Percentiles rank a stretch among this genome's conserved stretches.
phyloP scores from a whole-genome alignment of 371 early-diverging fungal genomes.

The Mortierella sp. region DNA sequence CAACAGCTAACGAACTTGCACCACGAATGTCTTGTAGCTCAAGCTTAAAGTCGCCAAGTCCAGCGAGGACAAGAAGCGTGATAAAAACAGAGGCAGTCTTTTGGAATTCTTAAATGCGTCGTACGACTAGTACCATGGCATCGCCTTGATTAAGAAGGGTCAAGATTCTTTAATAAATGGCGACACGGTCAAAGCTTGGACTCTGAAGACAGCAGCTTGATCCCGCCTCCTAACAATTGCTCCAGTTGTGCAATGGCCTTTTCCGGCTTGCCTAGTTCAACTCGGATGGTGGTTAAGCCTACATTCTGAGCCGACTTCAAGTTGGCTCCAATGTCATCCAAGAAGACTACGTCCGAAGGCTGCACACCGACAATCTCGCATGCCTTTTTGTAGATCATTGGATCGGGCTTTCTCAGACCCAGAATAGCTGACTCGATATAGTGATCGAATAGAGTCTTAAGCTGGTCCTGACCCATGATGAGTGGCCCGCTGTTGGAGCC shows the following conservation, averaged over 20 bases:
- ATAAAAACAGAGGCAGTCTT: conserved; percentile 47
- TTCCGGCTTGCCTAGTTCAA: conserved; percentile 65
- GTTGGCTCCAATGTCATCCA: conserved; percentile 82
- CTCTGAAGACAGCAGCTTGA: conserved; percentile 18
- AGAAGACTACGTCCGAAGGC: conserved; percentile 71
- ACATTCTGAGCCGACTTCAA: conserved; percentile 70
- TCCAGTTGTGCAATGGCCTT: conserved; percentile 70
- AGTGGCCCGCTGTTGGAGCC: conserved; percentile 5
- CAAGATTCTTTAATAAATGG: too few species aligned
- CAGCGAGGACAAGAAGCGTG: conserved; percentile 51
- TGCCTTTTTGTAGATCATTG: conserved; percentile 68
- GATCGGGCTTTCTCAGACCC: conserved; percentile 74
- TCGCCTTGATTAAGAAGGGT: background rate
- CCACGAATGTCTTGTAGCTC: too few species aligned
- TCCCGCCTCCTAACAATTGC: conserved; percentile 18
- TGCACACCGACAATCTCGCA: conserved; percentile 68
- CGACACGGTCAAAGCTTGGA: conserved; percentile 17
- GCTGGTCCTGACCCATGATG: conserved; percentile 40
- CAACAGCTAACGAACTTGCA: too few species aligned
- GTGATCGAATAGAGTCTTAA: conserved; percentile 33
- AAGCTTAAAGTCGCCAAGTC: conserved; percentile 50
- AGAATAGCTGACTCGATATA: conserved; percentile 38
- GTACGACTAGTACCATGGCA: conserved; percentile 17
- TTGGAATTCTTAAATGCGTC: conserved; percentile 47
- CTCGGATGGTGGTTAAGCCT: conserved; percentile 73